Evolutionary conservation across 352 stramenopile genomes (phyloP).

Genomic region (Bremia lactucae): DNA sequence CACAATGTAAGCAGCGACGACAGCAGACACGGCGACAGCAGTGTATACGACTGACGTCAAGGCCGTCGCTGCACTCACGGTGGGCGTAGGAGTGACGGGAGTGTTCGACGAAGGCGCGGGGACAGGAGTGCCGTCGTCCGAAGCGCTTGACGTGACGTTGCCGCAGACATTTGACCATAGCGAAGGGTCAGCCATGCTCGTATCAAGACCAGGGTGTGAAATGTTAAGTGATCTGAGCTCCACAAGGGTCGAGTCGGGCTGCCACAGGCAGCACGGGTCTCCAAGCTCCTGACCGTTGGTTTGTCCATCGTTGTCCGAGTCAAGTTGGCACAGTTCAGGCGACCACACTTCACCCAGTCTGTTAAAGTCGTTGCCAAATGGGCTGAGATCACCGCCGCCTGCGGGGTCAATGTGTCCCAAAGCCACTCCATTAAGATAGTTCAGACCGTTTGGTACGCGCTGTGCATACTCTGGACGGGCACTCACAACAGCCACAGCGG

Average conservation of each 20-base stretch:
- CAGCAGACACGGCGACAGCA: constrained; percentile 5
- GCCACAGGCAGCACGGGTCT: constrained; percentile 71
- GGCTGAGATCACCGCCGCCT: constrained; percentile 24
- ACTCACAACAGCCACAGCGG: no score
- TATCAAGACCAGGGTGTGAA: constrained; percentile 24
- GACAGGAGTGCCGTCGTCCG: background rate
- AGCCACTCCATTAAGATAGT: no score
- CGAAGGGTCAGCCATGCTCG: constrained; percentile 16
- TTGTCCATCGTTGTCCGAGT: constrained; percentile 69
- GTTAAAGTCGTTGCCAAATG: constrained; percentile 10
- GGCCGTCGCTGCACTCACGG: constrained; percentile 12
- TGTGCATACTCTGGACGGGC: no score
- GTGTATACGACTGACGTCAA: constrained; percentile 14
- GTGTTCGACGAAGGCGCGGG: background rate
- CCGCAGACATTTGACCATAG: constrained; percentile 22
- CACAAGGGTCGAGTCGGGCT: constrained; percentile 15
- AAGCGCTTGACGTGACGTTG: constrained; percentile 1
- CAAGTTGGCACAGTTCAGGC: constrained; percentile 37
- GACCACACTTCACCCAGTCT: constrained; percentile 18
- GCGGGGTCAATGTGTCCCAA: constrained; percentile 23
- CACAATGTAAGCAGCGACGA: constrained; percentile 11
- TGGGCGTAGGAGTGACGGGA: constrained; percentile 4
- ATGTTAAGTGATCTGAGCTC: constrained; percentile 16
- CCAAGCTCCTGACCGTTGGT: constrained; percentile 82
- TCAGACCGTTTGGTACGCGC: no score